phyloP scores from a whole-genome alignment of 2,329 filamentous ascomycete species.

The Colletotrichum sp. region DNA sequence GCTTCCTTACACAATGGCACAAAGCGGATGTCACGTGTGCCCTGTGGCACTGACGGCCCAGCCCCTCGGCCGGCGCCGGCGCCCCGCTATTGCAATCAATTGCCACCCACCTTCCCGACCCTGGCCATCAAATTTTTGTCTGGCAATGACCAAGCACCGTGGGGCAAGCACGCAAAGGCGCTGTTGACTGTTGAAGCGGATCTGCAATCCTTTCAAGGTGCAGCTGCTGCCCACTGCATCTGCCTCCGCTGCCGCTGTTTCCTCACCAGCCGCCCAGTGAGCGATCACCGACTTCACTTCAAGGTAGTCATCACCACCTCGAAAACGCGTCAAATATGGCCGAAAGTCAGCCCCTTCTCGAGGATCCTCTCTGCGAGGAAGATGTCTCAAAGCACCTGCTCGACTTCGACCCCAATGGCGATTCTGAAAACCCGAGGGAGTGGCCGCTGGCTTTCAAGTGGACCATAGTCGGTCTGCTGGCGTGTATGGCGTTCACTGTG shows the following conservation, averaged over 20 bases:
- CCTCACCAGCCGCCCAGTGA: neutral
- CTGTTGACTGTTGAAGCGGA: neutral
- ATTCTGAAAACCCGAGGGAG: conserved; percentile 50
- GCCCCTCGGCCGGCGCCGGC: neutral
- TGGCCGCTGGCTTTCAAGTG: conserved; percentile 60
- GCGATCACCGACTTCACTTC: neutral
- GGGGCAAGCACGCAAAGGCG: conserved; percentile 16
- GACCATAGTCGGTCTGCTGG: conserved; percentile 56
- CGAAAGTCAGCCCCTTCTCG: conserved; percentile 13
- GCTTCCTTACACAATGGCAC: neutral
- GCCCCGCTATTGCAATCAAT: neutral
- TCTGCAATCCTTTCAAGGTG: neutral
- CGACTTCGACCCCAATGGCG: conserved; percentile 24
- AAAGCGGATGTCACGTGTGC: neutral
- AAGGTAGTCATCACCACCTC: neutral
- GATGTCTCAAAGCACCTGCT: conserved; percentile 14
- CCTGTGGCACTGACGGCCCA: neutral
- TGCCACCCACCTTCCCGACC: neutral
- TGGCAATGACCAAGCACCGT: neutral
- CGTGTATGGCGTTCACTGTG: conserved; percentile 62
- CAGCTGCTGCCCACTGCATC: neutral
- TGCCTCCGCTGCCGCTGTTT: neutral
- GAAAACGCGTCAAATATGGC: neutral
- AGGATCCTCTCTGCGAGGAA: conserved; percentile 15
- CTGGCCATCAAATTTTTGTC: neutral